These are phyloP conservation scores for Babesia bigemina DNA, from an alignment of 169 alveolate genomes.

Conservation along the genomic window DNA sequence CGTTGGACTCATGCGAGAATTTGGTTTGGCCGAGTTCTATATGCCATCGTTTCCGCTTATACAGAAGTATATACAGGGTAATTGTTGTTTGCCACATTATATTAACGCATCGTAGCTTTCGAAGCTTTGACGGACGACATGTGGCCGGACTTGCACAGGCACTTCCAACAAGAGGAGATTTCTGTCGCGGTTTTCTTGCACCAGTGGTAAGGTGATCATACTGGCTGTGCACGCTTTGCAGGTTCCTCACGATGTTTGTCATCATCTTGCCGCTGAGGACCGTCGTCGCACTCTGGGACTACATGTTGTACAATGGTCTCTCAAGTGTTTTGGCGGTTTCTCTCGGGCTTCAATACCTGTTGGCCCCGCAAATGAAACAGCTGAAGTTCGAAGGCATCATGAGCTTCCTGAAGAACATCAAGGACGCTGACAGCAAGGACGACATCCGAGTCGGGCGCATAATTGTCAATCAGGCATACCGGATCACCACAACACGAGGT, in stretches of 20 bases:
- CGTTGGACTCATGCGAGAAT: conserved; percentile 73
- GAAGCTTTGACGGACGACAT: conserved; percentile 57
- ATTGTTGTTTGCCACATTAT: background rate
- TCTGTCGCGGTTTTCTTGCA: conserved; percentile 75
- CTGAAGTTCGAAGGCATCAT: conserved; percentile 66
- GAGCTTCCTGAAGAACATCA: conserved; percentile 51
- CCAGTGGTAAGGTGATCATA: conserved; percentile 64
- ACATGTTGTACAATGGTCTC: conserved; percentile 66
- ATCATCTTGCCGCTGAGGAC: conserved; percentile 76
- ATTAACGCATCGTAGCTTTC: conserved; percentile 49
- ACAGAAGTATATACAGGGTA: conserved; percentile 68
- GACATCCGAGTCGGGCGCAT: conserved; percentile 64
- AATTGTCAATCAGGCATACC: conserved; percentile 66
- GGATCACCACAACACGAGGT: conserved; percentile 32
- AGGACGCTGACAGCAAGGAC: conserved; percentile 65
- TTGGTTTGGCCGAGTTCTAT: conserved; percentile 75
- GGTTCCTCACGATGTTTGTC: conserved; percentile 76
- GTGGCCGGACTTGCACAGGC: conserved; percentile 71
- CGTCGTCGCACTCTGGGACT: conserved; percentile 78
- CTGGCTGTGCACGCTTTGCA: background rate
- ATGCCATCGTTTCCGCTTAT: conserved; percentile 74
- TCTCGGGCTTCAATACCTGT: conserved; percentile 48
- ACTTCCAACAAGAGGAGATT: conserved; percentile 72
- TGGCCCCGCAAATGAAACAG: conserved; percentile 59
- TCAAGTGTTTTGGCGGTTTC: conserved; percentile 62